Evolutionary conservation across 768 basidiomycete genomes (phyloP), one percentile per base, ranked within the genome.

Genomic region (Candolleomyces eurysporus): DNA sequence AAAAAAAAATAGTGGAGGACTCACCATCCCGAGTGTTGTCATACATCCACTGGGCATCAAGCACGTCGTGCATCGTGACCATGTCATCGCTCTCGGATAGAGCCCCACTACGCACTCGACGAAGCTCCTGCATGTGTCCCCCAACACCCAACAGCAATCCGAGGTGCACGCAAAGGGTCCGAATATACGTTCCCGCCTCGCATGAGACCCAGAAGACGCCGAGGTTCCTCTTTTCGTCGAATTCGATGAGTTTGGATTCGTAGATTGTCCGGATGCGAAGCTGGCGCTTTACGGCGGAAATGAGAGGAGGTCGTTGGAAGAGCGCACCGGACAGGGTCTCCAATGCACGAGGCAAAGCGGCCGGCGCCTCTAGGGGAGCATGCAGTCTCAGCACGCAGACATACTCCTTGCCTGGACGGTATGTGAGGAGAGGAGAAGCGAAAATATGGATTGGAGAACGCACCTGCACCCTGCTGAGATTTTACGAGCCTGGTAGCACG

Each of bases 121-220:
- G 84, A 61, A 99, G 83, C 74, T 99, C 97, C 78, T 99, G 96
- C 97, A 99, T 99, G 75, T 99, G 97, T n/a, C 96, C 97, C 22
- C 97, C 97, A 31, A 98, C 96, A 63, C 97, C 97, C 42, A 98
- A 80, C 46, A 99, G 63, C 56, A 99, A 82, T 61, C 97, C 97
- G 58, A 99, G 79, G 76, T 99, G 97, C 14, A 99, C 97, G 73
- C 97, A 99, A 49, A 99, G 83, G 1, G 97, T 99, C 72, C 97
- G 90, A 66, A 92, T 92, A 65, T 92, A 92, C n/a, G 91, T 93
- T 62, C 97, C 97, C 42, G 97, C 97, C 73, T 99, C 97, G 73
- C 97, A 99, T 21, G 92, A 94, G 22, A 98, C 97, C 94, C 94
- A 96, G 80, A 98, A 99, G 19, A 99, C 96, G 45, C 86, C 94